These are phyloP conservation scores for Geranium brycei DNA, from an alignment of 345 rosid species.

Conservation along the genomic window DNA sequence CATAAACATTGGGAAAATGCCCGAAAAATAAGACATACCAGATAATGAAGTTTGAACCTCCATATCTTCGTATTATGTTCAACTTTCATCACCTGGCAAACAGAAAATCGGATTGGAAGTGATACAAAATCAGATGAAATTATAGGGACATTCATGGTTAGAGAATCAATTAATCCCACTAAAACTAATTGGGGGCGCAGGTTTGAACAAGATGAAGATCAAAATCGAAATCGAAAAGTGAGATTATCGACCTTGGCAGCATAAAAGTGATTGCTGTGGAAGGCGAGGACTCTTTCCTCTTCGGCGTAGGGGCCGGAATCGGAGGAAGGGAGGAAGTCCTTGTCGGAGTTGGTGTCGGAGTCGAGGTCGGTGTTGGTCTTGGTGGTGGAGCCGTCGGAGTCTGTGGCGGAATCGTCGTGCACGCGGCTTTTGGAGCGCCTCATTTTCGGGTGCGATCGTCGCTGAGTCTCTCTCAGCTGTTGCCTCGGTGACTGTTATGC, in stretches of 20 bases:
- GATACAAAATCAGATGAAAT: too few relatives aligned
- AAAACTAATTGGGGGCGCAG: background rate
- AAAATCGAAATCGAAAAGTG: too few relatives aligned
- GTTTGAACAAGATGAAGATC: too few relatives aligned
- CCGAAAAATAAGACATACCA: slow-evolving; percentile 25
- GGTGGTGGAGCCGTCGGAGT: too few relatives aligned
- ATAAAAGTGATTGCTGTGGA: slow-evolving; percentile 23
- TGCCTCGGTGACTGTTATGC: too few relatives aligned
- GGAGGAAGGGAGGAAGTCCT: slow-evolving; percentile 16
- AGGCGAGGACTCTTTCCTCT: slow-evolving; percentile 54
- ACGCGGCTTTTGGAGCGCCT: slow-evolving; percentile 11
- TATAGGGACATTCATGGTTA: background rate
- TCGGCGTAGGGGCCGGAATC: slow-evolving; percentile 22
- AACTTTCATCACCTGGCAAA: slow-evolving; percentile 32
- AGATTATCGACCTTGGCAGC: slow-evolving; percentile 38
- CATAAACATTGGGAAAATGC: too few relatives aligned
- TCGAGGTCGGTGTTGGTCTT: too few relatives aligned
- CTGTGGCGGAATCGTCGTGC: slow-evolving; percentile 18
- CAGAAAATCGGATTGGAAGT: background rate
- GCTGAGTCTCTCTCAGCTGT: background rate
- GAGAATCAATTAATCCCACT: background rate
- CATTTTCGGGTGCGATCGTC: background rate
- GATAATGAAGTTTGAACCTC: slow-evolving; percentile 50
- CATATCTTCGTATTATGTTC: slow-evolving; percentile 24
- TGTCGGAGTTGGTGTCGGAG: slow-evolving; percentile 27